Evolutionary conservation across 2,329 filamentous ascomycete species (phyloP).

Genomic region (Rutstroemia sp.): DNA sequence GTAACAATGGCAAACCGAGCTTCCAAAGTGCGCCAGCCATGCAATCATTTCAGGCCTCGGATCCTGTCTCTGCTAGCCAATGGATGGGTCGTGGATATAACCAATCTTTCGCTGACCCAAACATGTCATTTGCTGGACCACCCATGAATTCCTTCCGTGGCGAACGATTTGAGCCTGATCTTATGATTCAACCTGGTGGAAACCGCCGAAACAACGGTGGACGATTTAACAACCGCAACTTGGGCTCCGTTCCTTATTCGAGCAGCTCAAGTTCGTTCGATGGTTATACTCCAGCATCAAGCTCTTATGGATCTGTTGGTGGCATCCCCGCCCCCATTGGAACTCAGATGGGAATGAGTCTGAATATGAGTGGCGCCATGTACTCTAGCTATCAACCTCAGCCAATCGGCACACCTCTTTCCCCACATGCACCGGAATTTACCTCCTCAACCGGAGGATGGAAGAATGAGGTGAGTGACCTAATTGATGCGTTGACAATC

Average conservation of each 20-base stretch:
- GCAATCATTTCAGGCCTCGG: slow-evolving; percentile 20
- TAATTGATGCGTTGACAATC: slow-evolving; percentile 13
- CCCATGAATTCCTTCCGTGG: slow-evolving; percentile 22
- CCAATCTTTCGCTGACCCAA: slow-evolving; percentile 26
- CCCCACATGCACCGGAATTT: slow-evolving; percentile 69
- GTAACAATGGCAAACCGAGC: slow-evolving; percentile 34
- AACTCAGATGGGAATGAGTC: slow-evolving; percentile 16
- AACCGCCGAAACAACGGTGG: slow-evolving; percentile 22
- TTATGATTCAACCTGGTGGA: slow-evolving; percentile 22
- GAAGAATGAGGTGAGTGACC: slow-evolving; percentile 29
- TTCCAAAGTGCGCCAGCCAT: slow-evolving; percentile 26
- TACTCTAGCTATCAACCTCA: slow-evolving; percentile 40
- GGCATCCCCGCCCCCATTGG: slow-evolving; percentile 18
- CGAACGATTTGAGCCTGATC: slow-evolving; percentile 27
- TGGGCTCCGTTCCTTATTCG: slow-evolving; percentile 23
- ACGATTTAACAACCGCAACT: slow-evolving; percentile 25
- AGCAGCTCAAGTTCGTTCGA: slow-evolving; percentile 30
- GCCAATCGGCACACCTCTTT: slow-evolving; percentile 57
- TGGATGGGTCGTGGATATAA: slow-evolving; percentile 39
- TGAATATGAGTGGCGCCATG: slow-evolving; percentile 19
- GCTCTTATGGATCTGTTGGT: slow-evolving; percentile 24
- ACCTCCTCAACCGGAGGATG: slow-evolving; percentile 42
- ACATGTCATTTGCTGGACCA: slow-evolving; percentile 22
- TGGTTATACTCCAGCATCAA: slow-evolving; percentile 25
- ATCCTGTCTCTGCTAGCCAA: slow-evolving; percentile 34